phyloP scores from a whole-genome alignment of 805 yeast genomes.

The Kodamaea kaohsiungensis region DNA sequence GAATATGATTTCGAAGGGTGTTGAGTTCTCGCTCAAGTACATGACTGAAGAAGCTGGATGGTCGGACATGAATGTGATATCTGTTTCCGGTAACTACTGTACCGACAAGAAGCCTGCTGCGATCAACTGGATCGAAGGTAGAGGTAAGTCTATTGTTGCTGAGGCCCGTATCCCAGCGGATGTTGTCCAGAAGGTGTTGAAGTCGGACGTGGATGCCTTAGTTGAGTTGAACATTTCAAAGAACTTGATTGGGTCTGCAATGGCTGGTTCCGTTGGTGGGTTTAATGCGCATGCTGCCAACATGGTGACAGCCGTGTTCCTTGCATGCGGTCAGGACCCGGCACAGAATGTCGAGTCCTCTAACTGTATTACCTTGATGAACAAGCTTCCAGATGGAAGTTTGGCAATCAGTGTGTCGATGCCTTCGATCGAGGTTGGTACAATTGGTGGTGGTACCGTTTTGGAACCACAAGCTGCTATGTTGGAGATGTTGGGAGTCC shows the following conservation, averaged over 20 bases:
- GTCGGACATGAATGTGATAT: slow-evolving; percentile 89
- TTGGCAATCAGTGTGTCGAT: slow-evolving; percentile 93
- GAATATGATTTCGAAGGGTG: slow-evolving; percentile 99
- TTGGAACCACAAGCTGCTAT: slow-evolving; percentile 96
- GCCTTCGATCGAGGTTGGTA: slow-evolving; percentile 99
- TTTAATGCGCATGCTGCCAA: slow-evolving; percentile 98
- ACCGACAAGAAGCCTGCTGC: slow-evolving; percentile 98
- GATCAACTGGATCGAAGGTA: slow-evolving; percentile 98
- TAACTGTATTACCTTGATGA: slow-evolving; percentile 95
- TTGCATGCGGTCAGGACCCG: slow-evolving; percentile 99
- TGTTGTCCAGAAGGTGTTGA: slow-evolving; percentile 77
- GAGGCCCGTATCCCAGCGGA: slow-evolving; percentile 88
- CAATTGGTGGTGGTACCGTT: slow-evolving; percentile 98
- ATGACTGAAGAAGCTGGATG: slow-evolving; percentile 91
- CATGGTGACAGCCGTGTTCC: slow-evolving; percentile 86
- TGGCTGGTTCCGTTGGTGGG: slow-evolving; percentile 99
- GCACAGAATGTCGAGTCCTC: slow-evolving; percentile 98
- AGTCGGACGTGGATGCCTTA: slow-evolving; percentile 88
- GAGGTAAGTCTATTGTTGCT: slow-evolving; percentile 97
- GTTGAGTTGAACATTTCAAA: slow-evolving; percentile 88
- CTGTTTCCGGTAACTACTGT: slow-evolving; percentile 97
- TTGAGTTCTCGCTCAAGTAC: slow-evolving; percentile 77
- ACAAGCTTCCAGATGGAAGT: slow-evolving; percentile 70
- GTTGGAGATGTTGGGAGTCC: slow-evolving; percentile 90
- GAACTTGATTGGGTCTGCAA: slow-evolving; percentile 93